Base-by-base conservation (phyloP, 805 yeast species). In the Hanseniaspora lindneri region DNA sequence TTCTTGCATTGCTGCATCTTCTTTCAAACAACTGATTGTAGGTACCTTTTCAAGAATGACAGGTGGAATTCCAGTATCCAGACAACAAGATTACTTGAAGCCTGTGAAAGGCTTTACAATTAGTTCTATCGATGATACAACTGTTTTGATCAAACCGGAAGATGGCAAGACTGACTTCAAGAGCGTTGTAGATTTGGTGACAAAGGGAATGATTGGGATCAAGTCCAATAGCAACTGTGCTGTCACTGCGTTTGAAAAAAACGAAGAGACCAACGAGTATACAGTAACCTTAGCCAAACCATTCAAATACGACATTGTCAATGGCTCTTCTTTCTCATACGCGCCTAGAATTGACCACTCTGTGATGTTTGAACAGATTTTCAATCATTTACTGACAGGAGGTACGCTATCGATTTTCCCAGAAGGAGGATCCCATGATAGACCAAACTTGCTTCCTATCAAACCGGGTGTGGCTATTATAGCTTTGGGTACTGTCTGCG, bases 401-500 rank as follows among this genome's bases (percentile, higher is more conserved):
- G 77, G 83, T 50, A 84, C 94, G 53, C 66, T 92, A 30, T 97
- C 97, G 10, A 84, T 92, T 39, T 92, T 87, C 67, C 96, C 98
- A 8, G 98, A 92, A 68, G 98, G 98, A 51, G 98, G 98, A 1
- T 86, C 96, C 11, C 98, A 89, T 59, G 98, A 89, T 63, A 73
- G 98, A 55, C 79, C 97, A 0, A 94, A 86, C 54, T 66, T 89
- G 55, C 71, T 89, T 44, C 98, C 98, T 0, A 69, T 89, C 55
- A 89, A 92, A 61, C 96, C 97, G 1, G 98, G 98, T 53, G 96
- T 92, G 8, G 96, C 96, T 2, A 83, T 89, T 50, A 92, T 89
- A 97, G 98, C 97, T 0, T 70, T 92, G 27, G 98, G 97, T 8
- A 92, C 97, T 9, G 76, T 88, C 77, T 83, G 79, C 21, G 72